Evolutionary conservation across 2,329 filamentous ascomycete species (phyloP), one percentile per base, ranked within the genome.

Genomic region (Microdochium trichocladiopsis): DNA sequence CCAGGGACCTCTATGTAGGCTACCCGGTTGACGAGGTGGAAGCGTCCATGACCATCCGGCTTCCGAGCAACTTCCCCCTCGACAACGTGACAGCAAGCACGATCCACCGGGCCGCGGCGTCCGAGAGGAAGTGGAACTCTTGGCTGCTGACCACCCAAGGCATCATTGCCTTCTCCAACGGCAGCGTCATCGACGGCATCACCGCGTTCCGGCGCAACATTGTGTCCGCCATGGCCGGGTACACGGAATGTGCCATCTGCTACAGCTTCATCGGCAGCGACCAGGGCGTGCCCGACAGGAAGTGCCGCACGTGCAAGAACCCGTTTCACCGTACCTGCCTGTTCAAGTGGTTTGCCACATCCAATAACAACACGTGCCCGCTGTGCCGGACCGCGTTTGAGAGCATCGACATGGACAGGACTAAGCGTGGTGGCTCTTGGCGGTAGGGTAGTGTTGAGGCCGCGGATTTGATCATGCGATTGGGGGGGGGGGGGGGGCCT

Each of bases 261-360:
- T 97, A 97, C 73, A 91, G 86, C 54, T 91, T 99, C 64, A 90
- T 99, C 57, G 90, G 90, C 18, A 83, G 82, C 8, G 92, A 96
- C 67, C 89, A 89, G 75, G 87, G 88, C 69, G 83, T 95, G 67
- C 94, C 94, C 0, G 93, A 94, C 67, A 97, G 97, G 77, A 79
- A 83, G 51, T 99, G 94, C 68, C 77, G 80, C 48, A 97, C 93
- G 1, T 99, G 94, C 78, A 93, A 91, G 76, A 93, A 99, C 70
- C 74, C 88, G 51, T 99, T 97, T 75, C 94, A 99, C 70, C 81
- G 86, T 1, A 82, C 82, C 2, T 99, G 94, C 72, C 71, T 99
- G 70, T 96, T 90, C 74, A 92, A 93, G 71, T 99, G 94, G 94
- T 97, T 99, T 76, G 88, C 90, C 77, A 93, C 80, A 61, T 96